phyloP scores from a whole-genome alignment of 2,329 filamentous ascomycete species.

The Emergomyces pasteurianus region DNA sequence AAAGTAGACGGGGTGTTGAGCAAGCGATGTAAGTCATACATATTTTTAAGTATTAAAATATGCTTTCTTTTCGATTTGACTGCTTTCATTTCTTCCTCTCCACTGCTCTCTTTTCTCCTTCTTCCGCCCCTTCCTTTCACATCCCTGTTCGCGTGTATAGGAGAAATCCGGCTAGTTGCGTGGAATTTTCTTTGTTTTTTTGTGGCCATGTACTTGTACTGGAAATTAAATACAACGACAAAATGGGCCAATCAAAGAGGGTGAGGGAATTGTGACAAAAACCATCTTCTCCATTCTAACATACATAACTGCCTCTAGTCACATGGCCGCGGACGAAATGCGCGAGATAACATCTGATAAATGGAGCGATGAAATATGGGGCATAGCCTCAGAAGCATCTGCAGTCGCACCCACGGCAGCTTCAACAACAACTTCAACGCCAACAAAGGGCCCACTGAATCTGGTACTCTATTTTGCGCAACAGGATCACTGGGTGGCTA shows the following conservation, averaged over 20 bases:
- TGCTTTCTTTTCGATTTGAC: neutral
- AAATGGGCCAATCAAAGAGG: neutral
- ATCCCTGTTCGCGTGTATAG: neutral
- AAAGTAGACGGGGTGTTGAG: constrained; percentile 36
- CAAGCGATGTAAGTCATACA: constrained; percentile 38
- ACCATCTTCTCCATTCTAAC: neutral
- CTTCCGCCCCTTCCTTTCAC: neutral
- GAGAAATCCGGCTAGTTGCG: neutral
- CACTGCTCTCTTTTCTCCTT: neutral
- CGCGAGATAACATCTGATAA: constrained; percentile 42
- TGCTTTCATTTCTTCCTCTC: neutral
- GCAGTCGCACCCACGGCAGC: neutral
- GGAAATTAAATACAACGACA: neutral
- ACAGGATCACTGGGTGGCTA: constrained; percentile 51
- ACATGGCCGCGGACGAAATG: constrained; percentile 50
- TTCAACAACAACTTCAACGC: constrained; percentile 7
- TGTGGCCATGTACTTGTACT: neutral
- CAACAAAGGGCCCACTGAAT: constrained; percentile 27
- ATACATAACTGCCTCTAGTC: constrained; percentile 17
- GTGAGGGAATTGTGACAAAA: neutral
- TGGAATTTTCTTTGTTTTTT: neutral
- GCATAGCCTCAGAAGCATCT: constrained; percentile 21
- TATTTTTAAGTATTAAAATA: neutral
- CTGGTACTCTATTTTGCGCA: constrained; percentile 49
- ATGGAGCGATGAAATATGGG: constrained; percentile 51